Percentiles rank a stretch among this genome's conserved stretches.
Evolutionary conservation across 1,284 basidiomycete genomes (phyloP).

Genomic region (Ganoderma lingzhi): DNA sequence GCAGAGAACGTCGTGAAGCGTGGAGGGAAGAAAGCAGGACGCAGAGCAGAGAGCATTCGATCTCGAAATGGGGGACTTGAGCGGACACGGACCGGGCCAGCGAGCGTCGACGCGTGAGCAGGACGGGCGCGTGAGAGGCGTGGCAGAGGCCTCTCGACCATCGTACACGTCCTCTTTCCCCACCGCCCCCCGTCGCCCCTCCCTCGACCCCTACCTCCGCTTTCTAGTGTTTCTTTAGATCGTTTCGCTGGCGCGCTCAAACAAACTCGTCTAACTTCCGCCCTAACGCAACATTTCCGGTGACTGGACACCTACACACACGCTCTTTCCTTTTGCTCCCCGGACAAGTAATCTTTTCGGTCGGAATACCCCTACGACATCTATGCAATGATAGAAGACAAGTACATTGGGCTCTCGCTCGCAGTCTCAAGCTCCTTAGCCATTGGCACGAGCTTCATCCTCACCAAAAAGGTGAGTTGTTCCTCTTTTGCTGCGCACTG

Average conservation of each 20-base stretch:
- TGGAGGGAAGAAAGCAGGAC: constrained; percentile 8
- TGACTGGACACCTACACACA: constrained; percentile 14
- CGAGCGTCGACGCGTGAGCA: constrained; percentile 11
- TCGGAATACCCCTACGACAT: background rate
- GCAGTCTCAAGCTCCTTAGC: constrained; percentile 85
- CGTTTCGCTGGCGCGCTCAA: background rate
- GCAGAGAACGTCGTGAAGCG: constrained; percentile 1
- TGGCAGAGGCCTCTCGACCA: constrained; percentile 12
- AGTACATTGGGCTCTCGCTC: constrained; percentile 90
- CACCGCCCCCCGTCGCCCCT: constrained; percentile 1
- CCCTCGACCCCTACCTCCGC: constrained; percentile 3
- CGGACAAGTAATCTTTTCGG: background rate
- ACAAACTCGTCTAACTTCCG: constrained; percentile 1
- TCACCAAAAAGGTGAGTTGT: constrained; percentile 91
- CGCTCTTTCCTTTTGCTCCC: constrained; percentile 25
- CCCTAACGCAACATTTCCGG: background rate
- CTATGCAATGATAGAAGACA: constrained; percentile 81
- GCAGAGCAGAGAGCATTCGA: constrained; percentile 1
- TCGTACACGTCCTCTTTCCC: constrained; percentile 5
- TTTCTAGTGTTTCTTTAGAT: background rate
- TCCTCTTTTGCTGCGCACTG: background rate
- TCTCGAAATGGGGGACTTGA: background rate
- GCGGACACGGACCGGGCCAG: constrained; percentile 9
- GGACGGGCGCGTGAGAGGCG: constrained; percentile 15
- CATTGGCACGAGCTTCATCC: constrained; percentile 94